Evolutionary conservation across 169 alveolate genomes (phyloP).

Genomic region (Plasmodium relictum): DNA sequence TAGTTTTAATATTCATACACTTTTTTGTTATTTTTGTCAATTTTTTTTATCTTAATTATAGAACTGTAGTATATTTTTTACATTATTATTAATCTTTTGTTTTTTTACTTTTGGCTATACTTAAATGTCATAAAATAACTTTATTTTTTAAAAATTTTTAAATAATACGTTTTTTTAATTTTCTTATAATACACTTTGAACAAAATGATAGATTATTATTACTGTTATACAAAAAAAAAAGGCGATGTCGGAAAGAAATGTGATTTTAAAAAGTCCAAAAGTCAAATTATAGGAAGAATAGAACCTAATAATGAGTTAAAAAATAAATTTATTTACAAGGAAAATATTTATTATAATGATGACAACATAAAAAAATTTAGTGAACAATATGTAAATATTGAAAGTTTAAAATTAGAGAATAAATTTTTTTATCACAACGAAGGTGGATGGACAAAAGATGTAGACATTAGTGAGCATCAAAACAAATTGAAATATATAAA

Average conservation of each 20-base stretch:
- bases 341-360: constrained; percentile 45
- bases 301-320: constrained; percentile 38
- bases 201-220: constrained; percentile 56
- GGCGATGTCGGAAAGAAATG: constrained; percentile 36
- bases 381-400: constrained; percentile 51
- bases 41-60: too few species aligned
- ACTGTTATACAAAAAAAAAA: constrained; percentile 49
- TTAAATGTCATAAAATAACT: too few species aligned
- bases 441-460: constrained; percentile 75
- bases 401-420: constrained; percentile 58
- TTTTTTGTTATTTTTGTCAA: too few species aligned
- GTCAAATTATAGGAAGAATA: constrained; percentile 49
- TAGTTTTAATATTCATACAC: too few species aligned
- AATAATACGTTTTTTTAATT: neutral
- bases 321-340: constrained; percentile 47
- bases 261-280: constrained; percentile 26
- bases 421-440: constrained; percentile 73
- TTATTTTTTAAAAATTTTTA: too few species aligned
- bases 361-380: constrained; percentile 58
- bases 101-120: too few species aligned
- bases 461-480: constrained; percentile 67
- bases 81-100: too few species aligned
- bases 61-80: too few species aligned
- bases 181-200: neutral
- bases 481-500: constrained; percentile 56